A percentile compares a stretch with the other conserved stretches of the same genome.
Evolutionary conservation across 176 grass and related monocot genomes (phyloP).

Genomic region (maize (Zea mays)): Zm-B73-REFERENCE-NAM-5.0 NC_050097.1:219632501-219633000

Average conservation of each 20-base stretch:
- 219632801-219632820: too few species aligned
- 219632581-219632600: not conserved
- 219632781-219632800: too few species aligned
- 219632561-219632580: not conserved
- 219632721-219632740: not conserved
- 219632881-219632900: too few species aligned
- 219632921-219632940: too few species aligned
- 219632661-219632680: not conserved
- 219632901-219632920: too few species aligned
- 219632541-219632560: conserved; percentile 12
- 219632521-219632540: conserved; percentile 48
- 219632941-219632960: too few species aligned
- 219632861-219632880: too few species aligned
- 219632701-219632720: not conserved
- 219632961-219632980: too few species aligned
- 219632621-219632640: not conserved
- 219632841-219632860: too few species aligned
- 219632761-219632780: too few species aligned
- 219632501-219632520: conserved; percentile 42
- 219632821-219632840: too few species aligned
- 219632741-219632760: not conserved
- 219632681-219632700: not conserved
- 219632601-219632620: not conserved
- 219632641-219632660: not conserved
- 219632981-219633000: too few species aligned